Percentiles rank a stretch among this genome's conserved stretches.
These are phyloP conservation scores for Fusarium piperis DNA, from an alignment of 2,329 filamentous ascomycete genomes.

Conservation along the genomic window DNA sequence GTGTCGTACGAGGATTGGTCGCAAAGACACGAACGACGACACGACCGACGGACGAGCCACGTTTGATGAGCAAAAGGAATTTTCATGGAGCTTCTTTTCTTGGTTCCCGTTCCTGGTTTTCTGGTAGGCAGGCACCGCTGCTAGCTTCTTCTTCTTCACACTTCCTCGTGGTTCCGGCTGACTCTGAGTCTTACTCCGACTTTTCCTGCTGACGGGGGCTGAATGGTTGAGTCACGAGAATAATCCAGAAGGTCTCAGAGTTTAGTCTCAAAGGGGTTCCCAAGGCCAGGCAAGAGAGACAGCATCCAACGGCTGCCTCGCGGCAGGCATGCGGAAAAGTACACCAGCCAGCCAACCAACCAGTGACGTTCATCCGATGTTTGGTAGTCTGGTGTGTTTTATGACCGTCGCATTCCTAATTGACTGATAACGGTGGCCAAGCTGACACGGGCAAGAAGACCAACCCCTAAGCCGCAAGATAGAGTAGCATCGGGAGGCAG, in stretches of 20 bases:
- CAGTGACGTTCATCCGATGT: background rate
- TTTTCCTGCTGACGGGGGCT: constrained; percentile 23
- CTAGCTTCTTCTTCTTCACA: constrained; percentile 8
- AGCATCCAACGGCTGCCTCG: constrained; percentile 8
- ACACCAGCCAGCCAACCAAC: background rate
- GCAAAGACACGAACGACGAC: constrained; percentile 21
- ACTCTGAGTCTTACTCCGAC: constrained; percentile 15
- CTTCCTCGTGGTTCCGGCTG: constrained; percentile 11
- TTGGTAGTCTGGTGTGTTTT: background rate
- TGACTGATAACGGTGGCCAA: constrained; percentile 20
- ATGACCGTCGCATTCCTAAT: constrained; percentile 8
- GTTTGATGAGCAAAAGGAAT: constrained; percentile 12
- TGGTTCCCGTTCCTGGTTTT: constrained; percentile 11
- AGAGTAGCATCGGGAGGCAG: constrained; percentile 24
- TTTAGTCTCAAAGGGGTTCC: background rate
- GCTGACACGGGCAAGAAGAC: constrained; percentile 8
- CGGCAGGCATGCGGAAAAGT: background rate
- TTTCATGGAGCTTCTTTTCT: constrained; percentile 8
- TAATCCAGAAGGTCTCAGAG: constrained; percentile 15
- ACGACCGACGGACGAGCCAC: constrained; percentile 15
- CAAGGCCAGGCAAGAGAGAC: background rate
- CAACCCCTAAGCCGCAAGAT: constrained; percentile 28
- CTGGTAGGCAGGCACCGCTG: background rate
- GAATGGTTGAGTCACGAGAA: constrained; percentile 27
- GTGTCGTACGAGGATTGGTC: constrained; percentile 38